Conservation (phyloP, 345 rosid species). For the Melaleuca alternifolia region DNA sequence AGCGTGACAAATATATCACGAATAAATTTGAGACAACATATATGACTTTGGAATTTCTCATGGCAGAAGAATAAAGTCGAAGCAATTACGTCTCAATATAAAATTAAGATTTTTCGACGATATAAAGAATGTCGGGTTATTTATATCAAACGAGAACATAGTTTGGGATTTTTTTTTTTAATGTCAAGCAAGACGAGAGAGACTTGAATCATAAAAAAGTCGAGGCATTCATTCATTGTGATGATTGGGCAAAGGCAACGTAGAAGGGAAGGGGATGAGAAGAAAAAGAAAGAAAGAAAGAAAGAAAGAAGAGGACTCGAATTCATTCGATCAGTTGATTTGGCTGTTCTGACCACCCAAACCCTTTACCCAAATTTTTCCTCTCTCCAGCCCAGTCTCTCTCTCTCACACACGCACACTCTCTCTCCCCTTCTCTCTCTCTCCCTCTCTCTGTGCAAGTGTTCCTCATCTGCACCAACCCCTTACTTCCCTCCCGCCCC, state of each 20-base stretch:
- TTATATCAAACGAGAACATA: too few relatives aligned
- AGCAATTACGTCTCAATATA: too few relatives aligned
- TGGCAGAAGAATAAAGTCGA: too few relatives aligned
- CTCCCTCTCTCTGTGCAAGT: not conserved
- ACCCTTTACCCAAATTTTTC: not conserved
- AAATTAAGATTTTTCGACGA: too few relatives aligned
- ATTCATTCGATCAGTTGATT: conserved; percentile 5
- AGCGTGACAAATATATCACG: too few relatives aligned
- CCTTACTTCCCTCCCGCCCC: conserved; percentile 2
- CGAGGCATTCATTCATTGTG: not conserved
- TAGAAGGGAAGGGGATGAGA: not conserved
- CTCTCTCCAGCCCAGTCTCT: not conserved
- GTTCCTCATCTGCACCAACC: not conserved
- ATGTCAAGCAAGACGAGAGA: not conserved
- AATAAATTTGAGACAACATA: too few relatives aligned
- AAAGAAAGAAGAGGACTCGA: not conserved
- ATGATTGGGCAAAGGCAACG: not conserved
- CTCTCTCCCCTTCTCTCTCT: not conserved
- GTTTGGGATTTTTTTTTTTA: too few relatives aligned
- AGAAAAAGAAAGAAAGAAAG: not conserved
- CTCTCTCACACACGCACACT: not conserved
- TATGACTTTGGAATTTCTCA: too few relatives aligned
- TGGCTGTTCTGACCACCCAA: conserved; percentile 34
- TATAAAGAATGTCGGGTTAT: too few relatives aligned
- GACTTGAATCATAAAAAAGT: not conserved